Evolutionary conservation across 805 yeast genomes (phyloP), one percentile per base, ranked within the genome.

Genomic region (Starmerella khaoyaiensis): DNA sequence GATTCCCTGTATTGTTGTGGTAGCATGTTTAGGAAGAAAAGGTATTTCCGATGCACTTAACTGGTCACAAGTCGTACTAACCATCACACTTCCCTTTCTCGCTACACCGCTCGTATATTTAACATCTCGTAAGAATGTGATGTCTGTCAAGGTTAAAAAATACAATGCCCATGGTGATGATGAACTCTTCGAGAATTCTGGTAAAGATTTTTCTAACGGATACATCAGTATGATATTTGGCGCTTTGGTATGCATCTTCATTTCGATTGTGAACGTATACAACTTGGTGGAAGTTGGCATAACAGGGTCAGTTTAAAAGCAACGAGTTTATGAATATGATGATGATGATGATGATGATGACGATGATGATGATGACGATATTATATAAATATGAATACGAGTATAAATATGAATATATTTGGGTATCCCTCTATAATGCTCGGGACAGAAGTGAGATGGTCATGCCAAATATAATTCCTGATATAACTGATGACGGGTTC

Each of bases 41-140:
- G 96, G 94, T 1, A 61, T 84, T 37, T 64, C 74, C 8, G 59
- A 64, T 9, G 83, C 93, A 0, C 66, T 84, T 46, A 84, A 83
- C 51, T 73, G 80, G n/a, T 74, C 90, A 0, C 96, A 84, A 59
- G 90, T 84, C 15, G 74, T 81, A 1, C 64, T 84, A 34, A 81
- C 94, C 2, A 68, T 86, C 36, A 65, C 86, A 31, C 65, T 84
- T 40, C 95, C 95, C 8, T 77, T 84, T 46, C 66, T 82, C 30
- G 72, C 86, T 7, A 87, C 93, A 1, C 95, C 95, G 5, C 63
- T 84, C 53, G 71, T 84, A 33, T 84, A 74, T 52, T 79, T 84
- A 57, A 86, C 95, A 1, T 71, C 81, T 35, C 68, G 65, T 36
- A 75, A 71, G 50, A 56, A 68, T 11, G 69, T 78, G 33, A 84